A percentile compares a stretch with the other conserved stretches of the same genome.
These are phyloP conservation scores for Pezicula neosporulosa DNA, from an alignment of 2,329 filamentous ascomycete species.

Conservation along the genomic window DNA sequence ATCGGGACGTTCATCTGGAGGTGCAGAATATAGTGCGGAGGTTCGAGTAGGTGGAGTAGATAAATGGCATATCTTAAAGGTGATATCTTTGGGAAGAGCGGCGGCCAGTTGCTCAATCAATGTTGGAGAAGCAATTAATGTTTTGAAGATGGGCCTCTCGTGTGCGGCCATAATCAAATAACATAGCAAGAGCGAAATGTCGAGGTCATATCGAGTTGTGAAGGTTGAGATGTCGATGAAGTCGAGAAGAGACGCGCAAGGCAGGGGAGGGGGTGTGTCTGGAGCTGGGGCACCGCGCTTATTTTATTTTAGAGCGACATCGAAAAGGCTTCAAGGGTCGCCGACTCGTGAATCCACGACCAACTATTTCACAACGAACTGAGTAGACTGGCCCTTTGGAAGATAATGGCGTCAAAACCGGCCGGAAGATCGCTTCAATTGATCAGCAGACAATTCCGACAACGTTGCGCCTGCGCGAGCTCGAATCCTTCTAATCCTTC, in stretches of 20 bases:
- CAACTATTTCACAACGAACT: too few species aligned
- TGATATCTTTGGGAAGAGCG: slow-evolving; percentile 48
- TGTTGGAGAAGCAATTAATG: slow-evolving; percentile 19
- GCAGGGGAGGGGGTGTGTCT: background rate
- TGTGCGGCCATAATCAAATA: slow-evolving; percentile 26
- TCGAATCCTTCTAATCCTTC: slow-evolving; percentile 11
- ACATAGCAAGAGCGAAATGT: slow-evolving; percentile 15
- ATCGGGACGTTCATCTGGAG: slow-evolving; percentile 68
- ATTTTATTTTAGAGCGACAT: background rate
- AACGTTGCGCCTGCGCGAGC: slow-evolving; percentile 20
- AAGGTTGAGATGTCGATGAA: background rate
- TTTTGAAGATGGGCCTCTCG: slow-evolving; percentile 13
- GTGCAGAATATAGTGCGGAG: slow-evolving; percentile 74
- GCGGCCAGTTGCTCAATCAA: slow-evolving; percentile 24
- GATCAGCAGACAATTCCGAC: slow-evolving; percentile 25
- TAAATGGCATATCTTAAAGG: slow-evolving; percentile 77
- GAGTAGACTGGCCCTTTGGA: background rate
- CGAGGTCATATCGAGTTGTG: slow-evolving; percentile 8
- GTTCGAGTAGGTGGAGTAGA: slow-evolving; percentile 78
- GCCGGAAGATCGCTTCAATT: slow-evolving; percentile 36
- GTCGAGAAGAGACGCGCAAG: background rate
- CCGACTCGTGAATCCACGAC: too few species aligned
- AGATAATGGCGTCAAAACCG: slow-evolving; percentile 44
- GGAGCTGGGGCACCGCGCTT: background rate
- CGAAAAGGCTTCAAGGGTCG: too few species aligned